phyloP scores from a whole-genome alignment of 805 yeast species.

The Starmerella floris region DNA sequence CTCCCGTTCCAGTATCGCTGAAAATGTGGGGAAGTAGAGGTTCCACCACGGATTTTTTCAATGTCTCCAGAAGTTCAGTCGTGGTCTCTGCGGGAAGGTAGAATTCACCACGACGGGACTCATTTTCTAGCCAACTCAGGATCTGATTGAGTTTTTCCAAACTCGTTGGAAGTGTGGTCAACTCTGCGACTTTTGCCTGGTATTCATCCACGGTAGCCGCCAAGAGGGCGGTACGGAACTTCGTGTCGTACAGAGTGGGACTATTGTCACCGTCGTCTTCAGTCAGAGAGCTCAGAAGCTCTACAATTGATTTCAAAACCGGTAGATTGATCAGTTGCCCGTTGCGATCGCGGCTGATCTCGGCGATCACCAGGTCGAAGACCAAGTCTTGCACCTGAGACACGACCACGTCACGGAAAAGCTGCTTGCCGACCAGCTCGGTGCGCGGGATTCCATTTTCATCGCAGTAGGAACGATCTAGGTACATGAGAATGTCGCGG shows the following conservation, averaged over 20 bases:
- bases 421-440: slow-evolving; percentile 14
- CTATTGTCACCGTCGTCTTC: slow-evolving; percentile 10
- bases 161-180: not conserved
- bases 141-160: slow-evolving; percentile 1
- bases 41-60: slow-evolving; percentile 9
- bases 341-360: slow-evolving; percentile 12
- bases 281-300: slow-evolving; percentile 14
- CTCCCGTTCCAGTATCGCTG: slow-evolving; percentile 8
- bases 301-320: slow-evolving; percentile 4
- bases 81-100: slow-evolving; percentile 15
- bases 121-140: slow-evolving; percentile 12
- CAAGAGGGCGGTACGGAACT: slow-evolving; percentile 8
- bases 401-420: slow-evolving; percentile 16
- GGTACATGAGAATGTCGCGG: slow-evolving; percentile 21
- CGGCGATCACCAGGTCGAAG: slow-evolving; percentile 2
- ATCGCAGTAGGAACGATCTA: slow-evolving; percentile 18
- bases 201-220: slow-evolving; percentile 1
- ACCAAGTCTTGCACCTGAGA: slow-evolving; percentile 3
- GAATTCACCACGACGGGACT: slow-evolving; percentile 5
- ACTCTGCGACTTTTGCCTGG: not conserved
- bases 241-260: slow-evolving; percentile 14
- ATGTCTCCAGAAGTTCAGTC: slow-evolving; percentile 3
- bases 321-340: slow-evolving; percentile 11
- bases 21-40: slow-evolving; percentile 9
- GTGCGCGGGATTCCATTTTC: slow-evolving; percentile 12